Evolutionary conservation across 1,284 basidiomycete species (phyloP), one percentile per base, ranked within the genome.

Genomic region (Wolfiporia cocos): DNA sequence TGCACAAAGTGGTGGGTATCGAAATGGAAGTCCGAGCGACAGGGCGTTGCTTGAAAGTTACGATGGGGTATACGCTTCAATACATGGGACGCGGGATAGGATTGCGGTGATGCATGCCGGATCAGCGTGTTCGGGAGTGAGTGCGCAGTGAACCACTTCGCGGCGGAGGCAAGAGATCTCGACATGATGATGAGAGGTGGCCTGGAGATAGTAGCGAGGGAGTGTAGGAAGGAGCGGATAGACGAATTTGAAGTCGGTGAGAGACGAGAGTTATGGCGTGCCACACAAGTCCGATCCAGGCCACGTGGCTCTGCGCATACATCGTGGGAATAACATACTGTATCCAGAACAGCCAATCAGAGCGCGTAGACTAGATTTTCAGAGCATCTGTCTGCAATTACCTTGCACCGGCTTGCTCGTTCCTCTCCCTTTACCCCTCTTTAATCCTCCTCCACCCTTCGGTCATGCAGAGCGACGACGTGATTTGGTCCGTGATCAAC

Each of bases 401-500:
- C n/a, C n/a, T n/a, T n/a, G n/a, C 26, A 28, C 7, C 26, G 26
- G 7, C 26, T 14, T 28, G 26, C 14, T 28, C 26, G 14, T 9
- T 14, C 14, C 9, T 7, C 14, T 14, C 7, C 14, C 7, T 14
- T 9, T 9, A 28, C 26, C 26, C 7, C 9, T 9, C 14, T 28
- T 28, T 14, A 28, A 28, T 28, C 14, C 7, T 28, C 26, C 26
- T 9, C 26, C 14, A 28, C 14, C 26, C 26, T 28, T 28, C 7
- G 7, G 14, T 41, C 42, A 87, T 87, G 81, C 85, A 94, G 69
- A 89, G 87, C 64, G 92, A 95, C 83, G 92, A 94, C 66, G 86
- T 95, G 52, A 94, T 95, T 51, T 95, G 92, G 92, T 88, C 86
- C 21, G 87, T 93, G 32, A 94, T 95, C 61, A 92, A 92, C 64